Evolutionary conservation across 2,329 filamentous ascomycete genomes (phyloP), one percentile per base, ranked within the genome.

Genomic region (Neofusicoccum laricinum): DNA sequence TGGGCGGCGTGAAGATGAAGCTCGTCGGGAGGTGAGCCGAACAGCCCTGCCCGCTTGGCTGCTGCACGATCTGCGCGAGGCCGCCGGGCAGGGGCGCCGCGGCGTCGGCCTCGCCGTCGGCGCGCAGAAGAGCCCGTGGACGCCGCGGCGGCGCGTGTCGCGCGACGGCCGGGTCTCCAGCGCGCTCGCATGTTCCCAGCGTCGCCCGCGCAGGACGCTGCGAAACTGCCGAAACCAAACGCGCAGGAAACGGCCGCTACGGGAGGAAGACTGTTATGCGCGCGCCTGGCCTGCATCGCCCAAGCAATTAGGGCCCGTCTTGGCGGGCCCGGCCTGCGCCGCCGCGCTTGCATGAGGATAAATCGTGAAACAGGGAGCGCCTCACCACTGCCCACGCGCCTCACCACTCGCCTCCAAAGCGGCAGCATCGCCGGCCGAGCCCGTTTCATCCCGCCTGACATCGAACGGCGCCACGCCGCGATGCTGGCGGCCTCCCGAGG

Each of bases 301-400:
- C 55, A 58, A 58, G 55, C 55, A 46, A 19, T 30, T 34, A 58
- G 55, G 40, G 55, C 55, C 55, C 55, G 55, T 30, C 55, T 58
- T 58, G 55, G 55, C 55, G 32, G 21, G 12, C 4, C 55, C 25
- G 21, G 15, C 8, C 55, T 30, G 25, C 25, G 25, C 25, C 25
- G 25, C 25, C 25, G 25, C 25, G 25, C 25, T 30, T 30, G 25
- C 25, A 30, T 30, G 25, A 45, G 40, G 36, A n/a, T 46, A n/a
- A 41, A 46, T 58, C 40, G 55, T 58, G 55, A 58, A 58, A 58
- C 55, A 40, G 6, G 55, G 6, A 34, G 30, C 55, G 55, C 55
- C 40, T 58, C 55, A 46, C 40, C 30, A 57, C 34, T 2, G 34
- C 38, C 51, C 17, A n/a, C 17, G 19, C 43, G 19, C 43, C 19